Conservation (phyloP, 495 filamentous ascomycete species). For the Daldinia grandis region DNA sequence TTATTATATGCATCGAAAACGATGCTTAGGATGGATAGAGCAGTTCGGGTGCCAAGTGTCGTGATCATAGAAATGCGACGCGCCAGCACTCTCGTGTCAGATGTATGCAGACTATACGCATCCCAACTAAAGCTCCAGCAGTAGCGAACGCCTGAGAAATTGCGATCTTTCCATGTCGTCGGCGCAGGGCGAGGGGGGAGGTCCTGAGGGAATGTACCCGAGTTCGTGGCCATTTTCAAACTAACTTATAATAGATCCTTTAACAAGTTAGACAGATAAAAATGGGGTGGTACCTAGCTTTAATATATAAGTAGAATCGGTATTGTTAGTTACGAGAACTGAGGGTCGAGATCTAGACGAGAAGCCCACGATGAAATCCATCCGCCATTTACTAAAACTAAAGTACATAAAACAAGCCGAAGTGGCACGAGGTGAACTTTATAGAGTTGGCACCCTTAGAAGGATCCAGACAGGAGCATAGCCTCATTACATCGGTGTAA, state of each 20-base stretch:
- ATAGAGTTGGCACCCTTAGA: neutral
- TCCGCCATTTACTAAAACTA: neutral
- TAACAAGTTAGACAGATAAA: neutral
- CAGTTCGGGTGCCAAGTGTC: constrained; percentile 18
- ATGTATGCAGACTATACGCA: constrained; percentile 24
- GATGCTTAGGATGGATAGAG: constrained; percentile 19
- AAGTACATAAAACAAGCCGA: neutral
- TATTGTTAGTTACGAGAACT: neutral
- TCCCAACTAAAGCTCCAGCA: constrained; percentile 37
- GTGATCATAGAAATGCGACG: constrained; percentile 34
- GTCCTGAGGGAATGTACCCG: constrained; percentile 14
- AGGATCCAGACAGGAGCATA: neutral
- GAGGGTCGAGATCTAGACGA: neutral
- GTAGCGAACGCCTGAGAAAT: constrained; percentile 24
- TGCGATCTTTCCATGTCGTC: constrained; percentile 26
- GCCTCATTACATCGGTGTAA: neutral
- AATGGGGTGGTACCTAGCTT: neutral
- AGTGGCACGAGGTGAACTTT: neutral
- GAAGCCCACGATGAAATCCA: neutral
- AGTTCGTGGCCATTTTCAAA: neutral
- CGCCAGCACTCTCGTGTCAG: constrained; percentile 7
- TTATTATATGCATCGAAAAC: constrained; percentile 19
- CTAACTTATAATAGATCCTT: neutral
- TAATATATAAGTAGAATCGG: no score
- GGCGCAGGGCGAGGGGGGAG: constrained; percentile 25